Conservation (phyloP, 2,329 filamentous ascomycete genomes). For the Leptographium radiaticola region DNA sequence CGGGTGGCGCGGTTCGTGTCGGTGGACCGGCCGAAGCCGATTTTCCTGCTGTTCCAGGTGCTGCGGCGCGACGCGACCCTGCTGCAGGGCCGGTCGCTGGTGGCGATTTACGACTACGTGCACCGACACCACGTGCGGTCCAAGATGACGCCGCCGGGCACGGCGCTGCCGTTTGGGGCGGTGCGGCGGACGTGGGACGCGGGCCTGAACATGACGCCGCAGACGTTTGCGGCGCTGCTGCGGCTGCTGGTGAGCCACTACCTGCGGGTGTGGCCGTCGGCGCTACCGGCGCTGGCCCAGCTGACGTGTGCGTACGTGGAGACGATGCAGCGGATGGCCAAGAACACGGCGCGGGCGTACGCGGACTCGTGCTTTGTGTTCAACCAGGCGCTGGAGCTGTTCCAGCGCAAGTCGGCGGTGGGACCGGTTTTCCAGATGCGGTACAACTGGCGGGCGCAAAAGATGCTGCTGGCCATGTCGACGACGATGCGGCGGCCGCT, state of each 20-base stretch:
- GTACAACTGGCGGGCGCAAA: slow-evolving; percentile 46
- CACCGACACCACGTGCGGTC: slow-evolving; percentile 8
- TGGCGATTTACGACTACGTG: slow-evolving; percentile 21
- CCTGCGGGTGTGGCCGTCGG: slow-evolving; percentile 17
- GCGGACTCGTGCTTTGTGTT: slow-evolving; percentile 22
- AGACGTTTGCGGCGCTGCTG: slow-evolving; percentile 13
- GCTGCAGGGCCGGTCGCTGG: slow-evolving; percentile 17
- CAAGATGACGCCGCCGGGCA: not conserved
- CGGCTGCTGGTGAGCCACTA: slow-evolving; percentile 17
- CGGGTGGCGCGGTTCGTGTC: slow-evolving; percentile 23
- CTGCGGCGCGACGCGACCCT: slow-evolving; percentile 22
- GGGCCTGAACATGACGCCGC: slow-evolving; percentile 13
- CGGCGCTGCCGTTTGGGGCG: slow-evolving; percentile 6
- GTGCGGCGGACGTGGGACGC: slow-evolving; percentile 11
- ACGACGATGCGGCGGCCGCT: slow-evolving; percentile 25
- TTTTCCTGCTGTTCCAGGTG: slow-evolving; percentile 25
- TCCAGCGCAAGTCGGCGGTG: slow-evolving; percentile 22
- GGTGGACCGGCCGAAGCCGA: slow-evolving; percentile 19
- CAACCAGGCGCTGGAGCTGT: slow-evolving; percentile 25
- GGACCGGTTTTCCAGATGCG: slow-evolving; percentile 22
- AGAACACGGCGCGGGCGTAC: slow-evolving; percentile 12
- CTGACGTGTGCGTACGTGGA: slow-evolving; percentile 16
- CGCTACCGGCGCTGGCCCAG: slow-evolving; percentile 16
- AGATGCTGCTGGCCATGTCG: slow-evolving; percentile 37
- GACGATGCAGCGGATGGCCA: slow-evolving; percentile 7